Evolutionary conservation across 2,329 filamentous ascomycete genomes (phyloP).

Genomic region (Didymellaceae sp.): DNA sequence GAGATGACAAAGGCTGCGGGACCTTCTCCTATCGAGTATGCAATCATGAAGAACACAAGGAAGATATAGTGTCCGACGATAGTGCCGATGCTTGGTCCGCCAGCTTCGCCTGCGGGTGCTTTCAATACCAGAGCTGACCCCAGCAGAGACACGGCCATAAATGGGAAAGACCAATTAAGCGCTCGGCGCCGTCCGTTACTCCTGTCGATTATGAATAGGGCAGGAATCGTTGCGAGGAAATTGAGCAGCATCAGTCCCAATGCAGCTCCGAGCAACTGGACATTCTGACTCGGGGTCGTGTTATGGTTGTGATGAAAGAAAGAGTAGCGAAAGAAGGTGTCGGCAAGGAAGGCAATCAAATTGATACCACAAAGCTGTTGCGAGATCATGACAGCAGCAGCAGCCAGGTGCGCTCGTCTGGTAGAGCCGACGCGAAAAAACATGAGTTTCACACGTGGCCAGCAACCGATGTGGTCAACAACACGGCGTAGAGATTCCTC

Average conservation of each 20-base stretch:
- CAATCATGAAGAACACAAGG: constrained; percentile 9
- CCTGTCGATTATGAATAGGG: constrained; percentile 3
- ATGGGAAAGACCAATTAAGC: constrained; percentile 5
- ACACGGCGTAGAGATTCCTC: background rate
- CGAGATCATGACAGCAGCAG: constrained; percentile 4
- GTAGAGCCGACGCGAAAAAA: background rate
- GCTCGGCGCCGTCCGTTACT: background rate
- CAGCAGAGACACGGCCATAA: constrained; percentile 2
- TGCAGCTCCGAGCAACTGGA: background rate
- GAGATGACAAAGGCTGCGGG: constrained; percentile 64
- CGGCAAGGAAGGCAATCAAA: constrained; percentile 5
- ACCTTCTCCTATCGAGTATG: constrained; percentile 19
- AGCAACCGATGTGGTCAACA: constrained; percentile 1
- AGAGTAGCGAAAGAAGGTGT: constrained; percentile 6
- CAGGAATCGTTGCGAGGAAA: background rate
- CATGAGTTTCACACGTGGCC: background rate
- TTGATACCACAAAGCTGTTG: constrained; percentile 13
- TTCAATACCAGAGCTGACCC: background rate
- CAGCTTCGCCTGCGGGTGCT: background rate
- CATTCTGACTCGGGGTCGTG: background rate
- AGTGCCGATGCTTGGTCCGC: background rate
- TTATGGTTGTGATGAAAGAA: background rate
- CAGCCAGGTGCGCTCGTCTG: background rate
- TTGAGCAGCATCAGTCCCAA: background rate
- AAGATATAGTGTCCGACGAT: constrained; percentile 3